Evolutionary conservation across 148 eudicot species (phyloP), one percentile per base, ranked within the genome.

Genomic region (Suaeda aralocaspica): DNA sequence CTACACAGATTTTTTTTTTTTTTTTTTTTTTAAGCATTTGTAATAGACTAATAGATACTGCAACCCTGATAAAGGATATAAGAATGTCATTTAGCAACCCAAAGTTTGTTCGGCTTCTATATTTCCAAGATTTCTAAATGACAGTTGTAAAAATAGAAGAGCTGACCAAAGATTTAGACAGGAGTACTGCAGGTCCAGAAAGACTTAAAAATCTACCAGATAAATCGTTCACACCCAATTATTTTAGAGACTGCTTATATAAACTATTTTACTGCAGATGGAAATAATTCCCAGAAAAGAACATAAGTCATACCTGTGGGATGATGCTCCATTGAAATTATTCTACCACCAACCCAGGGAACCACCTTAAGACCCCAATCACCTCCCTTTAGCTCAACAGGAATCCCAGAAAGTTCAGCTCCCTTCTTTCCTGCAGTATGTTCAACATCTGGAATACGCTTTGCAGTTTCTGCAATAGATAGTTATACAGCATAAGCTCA

Each of bases 281-380:
- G n/a, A n/a, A n/a, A n/a, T n/a, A n/a, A 62, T 48, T 55, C 59
- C 30, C 13, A 45, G 28, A 25, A 15, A 46, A 75, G 74, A 68
- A 60, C 18, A 42, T 36, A 50, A 52, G 67, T 34, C 52, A 72
- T 87, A 91, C 99, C 97, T 69, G 99, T 82, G 69, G 93, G 97
- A 67, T 82, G 80, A 77, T 94, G 99, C 79, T 91, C 91, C 99
- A 94, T 94, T 60, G 96, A 80, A 75, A 94, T 84, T 31, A 94
- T 89, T 80, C 99, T 86, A 74, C 99, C 97, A 52, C 99, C 99
- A 72, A 94, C 86, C 99, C 99, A 94, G 64, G 97, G 99, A 59
- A 94, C 93, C 59, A 94, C 91, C 80, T 89, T 94, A 64, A 94
- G 91, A 72, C 53, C 78, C 99, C 99, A 94, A 61, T 87, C 96